phyloP scores from a whole-genome alignment of 345 rosid species.

The Jatropha curcas region DNA sequence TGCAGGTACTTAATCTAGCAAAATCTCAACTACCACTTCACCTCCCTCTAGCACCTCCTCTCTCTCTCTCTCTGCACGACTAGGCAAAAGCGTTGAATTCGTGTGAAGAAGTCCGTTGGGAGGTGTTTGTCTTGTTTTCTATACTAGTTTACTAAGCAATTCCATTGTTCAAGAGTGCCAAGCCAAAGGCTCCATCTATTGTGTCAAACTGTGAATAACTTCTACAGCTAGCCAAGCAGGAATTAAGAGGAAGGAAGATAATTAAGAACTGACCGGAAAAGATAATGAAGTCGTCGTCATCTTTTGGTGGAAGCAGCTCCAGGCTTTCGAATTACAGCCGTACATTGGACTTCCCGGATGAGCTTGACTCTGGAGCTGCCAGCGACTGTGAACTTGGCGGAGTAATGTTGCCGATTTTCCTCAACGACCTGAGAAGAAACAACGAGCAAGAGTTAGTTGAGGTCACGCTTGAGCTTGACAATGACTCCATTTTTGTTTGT shows the following conservation, averaged over 20 bases:
- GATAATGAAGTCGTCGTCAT: constrained; percentile 38
- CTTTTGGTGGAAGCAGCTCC: constrained; percentile 51
- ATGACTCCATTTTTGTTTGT: constrained; percentile 64
- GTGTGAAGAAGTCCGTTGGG: constrained; percentile 60
- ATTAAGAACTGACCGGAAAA: neutral
- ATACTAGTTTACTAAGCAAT: neutral
- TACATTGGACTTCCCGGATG: constrained; percentile 50
- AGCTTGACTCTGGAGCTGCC: constrained; percentile 17
- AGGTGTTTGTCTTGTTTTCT: constrained; percentile 56
- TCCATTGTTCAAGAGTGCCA: neutral
- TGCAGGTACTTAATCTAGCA: constrained; percentile 13
- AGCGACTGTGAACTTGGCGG: constrained; percentile 51
- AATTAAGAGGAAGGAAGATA: neutral
- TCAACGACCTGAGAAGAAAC: constrained; percentile 52
- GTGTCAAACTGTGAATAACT: constrained; percentile 7
- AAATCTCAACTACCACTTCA: constrained; percentile 36
- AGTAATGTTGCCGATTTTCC: constrained; percentile 83
- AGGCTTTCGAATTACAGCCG: constrained; percentile 50
- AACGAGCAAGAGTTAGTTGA: constrained; percentile 62
- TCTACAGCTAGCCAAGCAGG: neutral
- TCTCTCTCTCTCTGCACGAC: constrained; percentile 23
- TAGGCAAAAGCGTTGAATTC: constrained; percentile 56
- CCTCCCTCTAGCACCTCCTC: neutral
- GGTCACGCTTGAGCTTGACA: constrained; percentile 72
- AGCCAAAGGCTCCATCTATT: neutral